A percentile compares a stretch with the other conserved stretches of the same genome.
phyloP scores from a whole-genome alignment of 805 yeast genomes.

The Cyberlindnera suaveolens region DNA sequence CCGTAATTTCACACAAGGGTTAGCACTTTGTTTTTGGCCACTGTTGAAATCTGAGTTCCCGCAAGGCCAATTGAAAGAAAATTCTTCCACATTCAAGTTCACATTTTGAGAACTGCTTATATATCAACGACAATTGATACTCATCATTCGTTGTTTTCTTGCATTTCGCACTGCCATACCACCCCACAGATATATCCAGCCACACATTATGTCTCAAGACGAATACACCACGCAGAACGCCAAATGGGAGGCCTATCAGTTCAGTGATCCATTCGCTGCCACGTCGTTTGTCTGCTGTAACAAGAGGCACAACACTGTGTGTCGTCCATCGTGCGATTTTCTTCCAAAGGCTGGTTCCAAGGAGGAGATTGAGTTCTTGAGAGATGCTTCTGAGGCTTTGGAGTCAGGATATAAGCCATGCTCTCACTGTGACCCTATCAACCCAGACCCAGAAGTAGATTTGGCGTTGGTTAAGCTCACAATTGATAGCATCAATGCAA shows the following conservation, averaged over 20 bases:
- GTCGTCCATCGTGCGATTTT: conserved; percentile 65
- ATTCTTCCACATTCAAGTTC: no score
- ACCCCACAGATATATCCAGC: neutral
- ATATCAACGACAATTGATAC: no score
- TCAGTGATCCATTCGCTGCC: conserved; percentile 60
- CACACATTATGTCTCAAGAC: neutral
- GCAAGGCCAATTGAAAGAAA: no score
- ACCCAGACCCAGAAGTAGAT: conserved; percentile 16
- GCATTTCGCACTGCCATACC: neutral
- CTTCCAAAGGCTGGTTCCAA: conserved; percentile 32
- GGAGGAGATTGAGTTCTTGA: conserved; percentile 40
- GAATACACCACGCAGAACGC: conserved; percentile 11
- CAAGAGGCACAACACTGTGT: conserved; percentile 36
- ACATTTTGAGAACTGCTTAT: no score
- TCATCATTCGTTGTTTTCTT: no score
- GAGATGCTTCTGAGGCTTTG: conserved; percentile 35
- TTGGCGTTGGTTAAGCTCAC: conserved; percentile 36
- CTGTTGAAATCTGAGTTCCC: no score
- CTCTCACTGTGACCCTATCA: conserved; percentile 47
- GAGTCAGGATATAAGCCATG: conserved; percentile 45
- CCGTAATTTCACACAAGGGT: no score
- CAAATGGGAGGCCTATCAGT: conserved; percentile 60
- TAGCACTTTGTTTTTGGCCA: no score
- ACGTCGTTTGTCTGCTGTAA: conserved; percentile 50
- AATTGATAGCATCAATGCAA: conserved; percentile 47